phyloP scores from a whole-genome alignment of 2,329 filamentous ascomycete species.

The Monosporascus cannonballus region DNA sequence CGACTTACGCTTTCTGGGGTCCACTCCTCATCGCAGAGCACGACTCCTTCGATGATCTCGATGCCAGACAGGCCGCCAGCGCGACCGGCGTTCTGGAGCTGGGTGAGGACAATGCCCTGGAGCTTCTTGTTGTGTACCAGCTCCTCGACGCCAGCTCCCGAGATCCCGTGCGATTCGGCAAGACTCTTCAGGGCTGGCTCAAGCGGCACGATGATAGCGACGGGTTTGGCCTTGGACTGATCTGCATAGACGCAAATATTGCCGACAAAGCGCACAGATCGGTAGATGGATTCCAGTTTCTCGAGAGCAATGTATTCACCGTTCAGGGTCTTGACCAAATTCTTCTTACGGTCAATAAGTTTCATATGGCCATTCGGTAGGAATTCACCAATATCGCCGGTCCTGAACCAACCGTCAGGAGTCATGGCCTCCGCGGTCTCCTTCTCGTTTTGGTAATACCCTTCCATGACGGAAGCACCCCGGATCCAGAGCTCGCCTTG shows the following conservation, averaged over 20 bases:
- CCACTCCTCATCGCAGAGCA: conserved; percentile 69
- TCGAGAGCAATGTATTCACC: conserved; percentile 80
- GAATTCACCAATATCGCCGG: conserved; percentile 78
- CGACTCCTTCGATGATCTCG: conserved; percentile 66
- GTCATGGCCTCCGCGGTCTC: conserved; percentile 68
- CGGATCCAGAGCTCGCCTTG: conserved; percentile 89
- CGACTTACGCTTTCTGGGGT: conserved; percentile 64
- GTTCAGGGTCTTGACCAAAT: conserved; percentile 75
- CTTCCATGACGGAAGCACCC: conserved; percentile 61
- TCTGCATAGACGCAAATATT: conserved; percentile 54
- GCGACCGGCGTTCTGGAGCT: conserved; percentile 56
- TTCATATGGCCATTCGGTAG: conserved; percentile 64
- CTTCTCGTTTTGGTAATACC: conserved; percentile 72
- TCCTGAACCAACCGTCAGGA: conserved; percentile 80
- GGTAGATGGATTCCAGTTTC: conserved; percentile 55
- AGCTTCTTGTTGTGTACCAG: conserved; percentile 63
- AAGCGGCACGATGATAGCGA: conserved; percentile 51
- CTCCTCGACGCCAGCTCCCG: conserved; percentile 55
- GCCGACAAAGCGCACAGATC: conserved; percentile 42
- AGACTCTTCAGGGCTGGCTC: conserved; percentile 51
- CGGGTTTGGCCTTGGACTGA: conserved; percentile 42
- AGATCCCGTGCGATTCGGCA: conserved; percentile 40
- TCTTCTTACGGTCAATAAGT: conserved; percentile 86
- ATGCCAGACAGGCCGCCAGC: conserved; percentile 58
- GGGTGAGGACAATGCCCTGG: conserved; percentile 55